Conservation (phyloP, 106 monocot genomes). For the Agapanthus africanus region DNA sequence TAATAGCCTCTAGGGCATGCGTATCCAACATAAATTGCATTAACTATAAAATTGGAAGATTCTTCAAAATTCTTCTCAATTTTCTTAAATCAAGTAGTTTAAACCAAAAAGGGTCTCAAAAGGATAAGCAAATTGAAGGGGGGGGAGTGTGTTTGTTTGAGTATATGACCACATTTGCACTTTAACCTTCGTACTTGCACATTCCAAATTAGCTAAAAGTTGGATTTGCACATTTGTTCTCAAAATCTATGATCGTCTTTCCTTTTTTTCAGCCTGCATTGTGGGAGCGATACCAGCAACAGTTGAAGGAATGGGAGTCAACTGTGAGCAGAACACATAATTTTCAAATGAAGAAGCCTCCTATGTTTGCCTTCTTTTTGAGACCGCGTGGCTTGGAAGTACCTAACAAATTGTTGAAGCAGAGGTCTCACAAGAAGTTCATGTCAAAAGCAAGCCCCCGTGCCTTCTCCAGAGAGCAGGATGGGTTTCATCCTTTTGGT, state of each 20-base stretch:
- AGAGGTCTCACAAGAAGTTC: constrained; percentile 80
- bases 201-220: too few species aligned
- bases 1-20: too few species aligned
- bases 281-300: constrained; percentile 68
- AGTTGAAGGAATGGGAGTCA: constrained; percentile 74
- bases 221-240: background rate
- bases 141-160: too few species aligned
- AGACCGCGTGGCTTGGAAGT: constrained; percentile 68
- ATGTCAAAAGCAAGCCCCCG: constrained; percentile 29
- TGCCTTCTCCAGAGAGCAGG: constrained; percentile 34
- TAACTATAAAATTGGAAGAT: too few species aligned
- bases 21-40: too few species aligned
- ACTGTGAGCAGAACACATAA: constrained; percentile 27
- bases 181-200: background rate
- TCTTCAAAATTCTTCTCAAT: too few species aligned
- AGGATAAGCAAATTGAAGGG: too few species aligned
- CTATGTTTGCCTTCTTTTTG: constrained; percentile 96
- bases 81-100: too few species aligned
- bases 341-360: constrained; percentile 43
- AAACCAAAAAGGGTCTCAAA: too few species aligned
- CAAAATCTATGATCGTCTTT: background rate
- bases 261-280: constrained; percentile 45
- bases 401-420: constrained; percentile 68
- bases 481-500: constrained; percentile 37
- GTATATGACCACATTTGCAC: background rate